Base-by-base conservation (phyloP, 768 basidiomycete species). In the Podaxis mareebaensis region DNA sequence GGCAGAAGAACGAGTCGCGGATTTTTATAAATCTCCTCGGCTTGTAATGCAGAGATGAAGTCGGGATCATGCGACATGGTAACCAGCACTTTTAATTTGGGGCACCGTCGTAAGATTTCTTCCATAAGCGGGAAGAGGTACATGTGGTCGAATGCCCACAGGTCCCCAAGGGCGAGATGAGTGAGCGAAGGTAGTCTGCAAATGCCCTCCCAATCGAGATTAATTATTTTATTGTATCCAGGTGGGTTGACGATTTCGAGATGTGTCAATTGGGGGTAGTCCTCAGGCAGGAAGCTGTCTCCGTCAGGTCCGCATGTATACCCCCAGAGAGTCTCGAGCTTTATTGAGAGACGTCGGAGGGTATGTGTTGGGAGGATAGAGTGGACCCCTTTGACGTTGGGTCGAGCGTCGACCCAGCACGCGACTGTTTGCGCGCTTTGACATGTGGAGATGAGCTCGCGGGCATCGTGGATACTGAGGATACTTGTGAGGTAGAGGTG, bases 151-250 rank as follows among this genome's bases (percentile, higher is more conserved):
- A 36, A 20, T 2, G 56, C 59, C 39, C 61, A 65, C 8, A 77
- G 63, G 33, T 71, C 67, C 3, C 77, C 75, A 6, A 78, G 56
- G 3, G 72, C 70, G 15, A 76, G 64, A 65, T 78, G 75, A 4
- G 74, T 75, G 26, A 78, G 67, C 15, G 64, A 53, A 4, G 76
- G 74, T 12, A 78, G 70, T 2, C 54, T 17, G 22, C 66, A 56
- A 0, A 76, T 66, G 6, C 69, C 66, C 12, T 66, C 54, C 73
- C 73, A 75, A 53, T 75, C 73, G 38, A 74, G 61, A n/a, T 48
- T 54, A 7, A 64, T 36, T 13, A n/a, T n/a, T 3, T 46, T 55
- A 20, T 44, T 10, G 0, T n/a, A 15, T 22, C 55, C 46, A 0
- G 67, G 71, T 3, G 73, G 72, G 44, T 71, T 70, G 54, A 73